phyloP scores from a whole-genome alignment of 148 eudicot genomes.

The Talinum fruticosum region DNA sequence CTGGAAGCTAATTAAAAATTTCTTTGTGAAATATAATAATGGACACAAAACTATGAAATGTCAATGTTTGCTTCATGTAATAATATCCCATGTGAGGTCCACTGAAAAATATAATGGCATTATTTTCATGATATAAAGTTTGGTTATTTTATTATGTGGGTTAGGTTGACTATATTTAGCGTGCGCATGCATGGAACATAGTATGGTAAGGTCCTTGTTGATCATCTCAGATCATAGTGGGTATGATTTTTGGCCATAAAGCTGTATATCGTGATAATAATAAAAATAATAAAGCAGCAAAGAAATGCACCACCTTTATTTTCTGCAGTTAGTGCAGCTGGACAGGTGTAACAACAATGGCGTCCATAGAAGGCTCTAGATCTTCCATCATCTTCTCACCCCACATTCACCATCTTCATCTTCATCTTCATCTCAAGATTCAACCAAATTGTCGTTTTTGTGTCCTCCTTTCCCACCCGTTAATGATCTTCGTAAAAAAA shows the following conservation, averaged over 20 bases:
- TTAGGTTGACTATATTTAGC: background rate
- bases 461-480: too few relatives aligned
- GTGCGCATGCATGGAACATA: background rate
- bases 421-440: too few relatives aligned
- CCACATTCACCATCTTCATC: background rate
- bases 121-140: background rate
- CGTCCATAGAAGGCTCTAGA: background rate
- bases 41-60: background rate
- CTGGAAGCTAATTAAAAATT: background rate
- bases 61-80: background rate
- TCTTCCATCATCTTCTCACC: background rate
- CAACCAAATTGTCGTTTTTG: too few relatives aligned
- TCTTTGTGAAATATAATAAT: constrained; percentile 6
- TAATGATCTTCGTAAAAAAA: too few relatives aligned
- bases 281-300: background rate
- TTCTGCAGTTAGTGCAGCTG: background rate
- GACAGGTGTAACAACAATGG: background rate
- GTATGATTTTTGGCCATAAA: background rate
- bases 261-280: background rate
- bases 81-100: constrained; percentile 25
- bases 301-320: background rate
- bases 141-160: background rate
- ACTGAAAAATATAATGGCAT: constrained; percentile 16
- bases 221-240: background rate
- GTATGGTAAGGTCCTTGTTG: background rate